Conservation (phyloP, 1,139 yeast genomes). For the Yamadazyma membranifaciens region DNA sequence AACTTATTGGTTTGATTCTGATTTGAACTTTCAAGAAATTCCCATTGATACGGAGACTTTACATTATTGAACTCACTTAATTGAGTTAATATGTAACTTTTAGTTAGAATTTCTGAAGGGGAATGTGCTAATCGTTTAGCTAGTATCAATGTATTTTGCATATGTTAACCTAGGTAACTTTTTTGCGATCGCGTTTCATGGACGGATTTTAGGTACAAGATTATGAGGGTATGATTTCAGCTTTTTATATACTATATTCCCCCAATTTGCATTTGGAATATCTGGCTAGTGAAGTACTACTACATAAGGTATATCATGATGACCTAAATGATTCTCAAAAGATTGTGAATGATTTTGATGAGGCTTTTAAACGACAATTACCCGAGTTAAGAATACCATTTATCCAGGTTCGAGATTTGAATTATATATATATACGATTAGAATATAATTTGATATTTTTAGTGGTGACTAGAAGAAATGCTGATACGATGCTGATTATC, state of each 20-base stretch:
- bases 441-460: slow-evolving; percentile 31
- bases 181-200: not conserved
- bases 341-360: slow-evolving; percentile 29
- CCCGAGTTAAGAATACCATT: slow-evolving; percentile 33
- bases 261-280: slow-evolving; percentile 15
- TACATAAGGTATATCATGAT: slow-evolving; percentile 37
- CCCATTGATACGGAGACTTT: not conserved
- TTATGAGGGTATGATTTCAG: slow-evolving; percentile 10
- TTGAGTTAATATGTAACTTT: not conserved
- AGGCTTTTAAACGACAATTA: slow-evolving; percentile 19
- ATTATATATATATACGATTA: slow-evolving; percentile 30
- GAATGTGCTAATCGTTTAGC: not conserved
- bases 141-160: no score
- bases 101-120: not conserved
- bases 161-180: no score
- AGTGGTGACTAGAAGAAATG: slow-evolving; percentile 32
- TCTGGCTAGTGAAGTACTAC: slow-evolving; percentile 34
- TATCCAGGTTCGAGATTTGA: slow-evolving; percentile 26
- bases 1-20: slow-evolving; percentile 7
- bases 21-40: not conserved
- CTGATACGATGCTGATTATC: slow-evolving; percentile 43
- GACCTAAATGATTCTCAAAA: slow-evolving; percentile 26
- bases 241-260: slow-evolving; percentile 8
- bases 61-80: not conserved
- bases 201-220: not conserved